Evolutionary conservation across 768 basidiomycete genomes (phyloP), one percentile per base, ranked within the genome.

Genomic region (Harrya chromipes): DNA sequence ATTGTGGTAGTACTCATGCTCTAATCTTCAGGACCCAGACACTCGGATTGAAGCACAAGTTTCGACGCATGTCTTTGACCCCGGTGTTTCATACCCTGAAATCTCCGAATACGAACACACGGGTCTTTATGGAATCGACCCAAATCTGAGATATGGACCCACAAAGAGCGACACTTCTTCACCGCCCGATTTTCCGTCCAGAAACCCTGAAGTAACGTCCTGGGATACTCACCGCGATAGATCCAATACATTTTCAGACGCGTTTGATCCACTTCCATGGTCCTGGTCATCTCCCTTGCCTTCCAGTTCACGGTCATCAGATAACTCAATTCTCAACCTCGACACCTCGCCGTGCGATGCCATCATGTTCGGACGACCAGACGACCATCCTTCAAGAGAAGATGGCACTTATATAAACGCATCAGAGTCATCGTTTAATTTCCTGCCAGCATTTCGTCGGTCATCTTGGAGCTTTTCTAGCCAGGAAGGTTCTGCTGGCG

Each of bases 261-360:
- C 2, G 21, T 24, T 31, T 29, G 36, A 43, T 31, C 42, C 48
- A 26, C 48, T 65, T n/a, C 56, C 58, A 34, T 52, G 37, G 24
- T 69, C 62, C 34, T 51, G 35, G 23, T 69, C 62, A 40, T 65
- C 60, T 19, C 67, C 65, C 12, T 51, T 56, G 19, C 10, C 46
- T 43, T 56, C 59, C 20, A 40, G 55, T 38, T 54, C 50, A 23
- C 54, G 42, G 20, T 43, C 46, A 16, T 55, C 58, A 14, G 36
- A 60, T 14, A 26, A 54, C 41, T 52, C 39, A 2, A 55, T 62
- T 37, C 50, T 67, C 14, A 34, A 58, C 19, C 46, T 67, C 8
- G 65, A 63, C 13, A 58, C 60, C 14, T 67, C 67, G 2, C 58
- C 54, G 29, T 42, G n/a, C n/a, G 38, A 40, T 16, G 26, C 49